These are phyloP conservation scores for Colletotrichum tabaci DNA, from an alignment of 2,329 filamentous ascomycete genomes.

Conservation along the genomic window DNA sequence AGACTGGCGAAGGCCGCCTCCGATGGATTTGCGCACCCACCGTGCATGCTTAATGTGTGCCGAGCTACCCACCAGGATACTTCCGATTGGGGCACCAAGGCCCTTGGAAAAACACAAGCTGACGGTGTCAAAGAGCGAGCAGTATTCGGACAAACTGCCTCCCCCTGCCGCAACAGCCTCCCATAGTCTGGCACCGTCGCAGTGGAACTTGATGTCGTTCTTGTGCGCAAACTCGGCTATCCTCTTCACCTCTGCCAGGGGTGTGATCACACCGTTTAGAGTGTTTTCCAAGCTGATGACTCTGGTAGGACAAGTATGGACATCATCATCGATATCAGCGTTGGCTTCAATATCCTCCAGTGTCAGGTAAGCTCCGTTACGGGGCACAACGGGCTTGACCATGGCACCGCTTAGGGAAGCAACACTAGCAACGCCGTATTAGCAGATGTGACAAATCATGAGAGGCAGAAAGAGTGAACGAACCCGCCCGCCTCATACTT, in stretches of 20 bases:
- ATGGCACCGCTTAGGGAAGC: conserved; percentile 80
- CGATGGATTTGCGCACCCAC: conserved; percentile 77
- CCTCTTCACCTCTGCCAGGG: conserved; percentile 76
- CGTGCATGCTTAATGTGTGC: conserved; percentile 56
- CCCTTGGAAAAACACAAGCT: conserved; percentile 88
- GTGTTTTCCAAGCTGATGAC: conserved; percentile 92
- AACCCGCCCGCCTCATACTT: conserved; percentile 75
- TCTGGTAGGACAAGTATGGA: conserved; percentile 84
- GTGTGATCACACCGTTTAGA: conserved; percentile 83
- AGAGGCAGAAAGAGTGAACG: conserved; percentile 43
- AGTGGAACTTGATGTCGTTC: conserved; percentile 78
- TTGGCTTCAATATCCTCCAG: conserved; percentile 81
- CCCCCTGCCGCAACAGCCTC: conserved; percentile 82
- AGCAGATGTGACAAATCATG: neutral
- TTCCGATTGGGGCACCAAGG: conserved; percentile 85
- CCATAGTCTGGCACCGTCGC: conserved; percentile 87
- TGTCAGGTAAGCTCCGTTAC: conserved; percentile 81
- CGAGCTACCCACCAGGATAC: conserved; percentile 74
- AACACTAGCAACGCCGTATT: conserved; percentile 66
- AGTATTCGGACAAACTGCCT: conserved; percentile 77
- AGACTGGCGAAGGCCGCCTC: conserved; percentile 81
- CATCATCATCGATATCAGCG: conserved; percentile 76
- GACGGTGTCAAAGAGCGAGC: conserved; percentile 79
- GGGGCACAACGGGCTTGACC: conserved; percentile 75
- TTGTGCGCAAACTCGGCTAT: conserved; percentile 80